These are phyloP conservation scores for Triticum monococcum DNA, from an alignment of 176 grass and related monocot species.

Conservation along the genomic window DNA sequence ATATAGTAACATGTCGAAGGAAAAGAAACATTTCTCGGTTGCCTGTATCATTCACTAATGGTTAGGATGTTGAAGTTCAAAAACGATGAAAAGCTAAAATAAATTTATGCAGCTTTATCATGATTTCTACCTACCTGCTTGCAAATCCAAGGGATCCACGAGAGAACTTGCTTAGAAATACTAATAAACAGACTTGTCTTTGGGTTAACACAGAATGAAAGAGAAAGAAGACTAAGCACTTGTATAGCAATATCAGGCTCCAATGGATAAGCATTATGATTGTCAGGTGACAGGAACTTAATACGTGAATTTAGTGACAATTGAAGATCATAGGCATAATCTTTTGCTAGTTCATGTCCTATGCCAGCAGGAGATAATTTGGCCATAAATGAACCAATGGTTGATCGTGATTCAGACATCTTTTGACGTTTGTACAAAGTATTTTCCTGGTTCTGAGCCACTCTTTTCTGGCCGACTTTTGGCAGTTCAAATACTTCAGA, in stretches of 20 bases:
- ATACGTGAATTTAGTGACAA: slow-evolving; percentile 51
- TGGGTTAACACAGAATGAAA: slow-evolving; percentile 49
- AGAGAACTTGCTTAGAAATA: slow-evolving; percentile 75
- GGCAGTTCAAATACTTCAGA: slow-evolving; percentile 29
- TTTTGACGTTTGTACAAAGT: slow-evolving; percentile 63
- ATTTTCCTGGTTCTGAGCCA: slow-evolving; percentile 38
- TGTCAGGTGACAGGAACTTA: slow-evolving; percentile 54
- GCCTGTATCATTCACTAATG: slow-evolving; percentile 47
- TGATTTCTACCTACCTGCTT: slow-evolving; percentile 58
- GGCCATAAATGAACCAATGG: not conserved
- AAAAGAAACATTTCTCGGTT: slow-evolving; percentile 40
- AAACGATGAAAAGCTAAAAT: slow-evolving; percentile 5
- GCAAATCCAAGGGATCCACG: slow-evolving; percentile 84
- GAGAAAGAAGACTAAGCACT: slow-evolving; percentile 61
- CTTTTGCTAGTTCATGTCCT: slow-evolving; percentile 36
- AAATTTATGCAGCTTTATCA: not conserved
- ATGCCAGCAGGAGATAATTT: slow-evolving; percentile 21
- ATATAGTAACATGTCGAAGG: slow-evolving; percentile 53
- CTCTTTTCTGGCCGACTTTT: slow-evolving; percentile 76
- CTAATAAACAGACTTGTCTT: slow-evolving; percentile 47
- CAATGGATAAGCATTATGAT: slow-evolving; percentile 43
- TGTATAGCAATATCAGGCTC: slow-evolving; percentile 61
- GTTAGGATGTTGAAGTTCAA: slow-evolving; percentile 21
- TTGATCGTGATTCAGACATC: slow-evolving; percentile 40
- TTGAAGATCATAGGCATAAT: slow-evolving; percentile 40